Evolutionary conservation across 192 early-diverging fungal species (phyloP).

Genomic region (Rhizophagus prolifer): DNA sequence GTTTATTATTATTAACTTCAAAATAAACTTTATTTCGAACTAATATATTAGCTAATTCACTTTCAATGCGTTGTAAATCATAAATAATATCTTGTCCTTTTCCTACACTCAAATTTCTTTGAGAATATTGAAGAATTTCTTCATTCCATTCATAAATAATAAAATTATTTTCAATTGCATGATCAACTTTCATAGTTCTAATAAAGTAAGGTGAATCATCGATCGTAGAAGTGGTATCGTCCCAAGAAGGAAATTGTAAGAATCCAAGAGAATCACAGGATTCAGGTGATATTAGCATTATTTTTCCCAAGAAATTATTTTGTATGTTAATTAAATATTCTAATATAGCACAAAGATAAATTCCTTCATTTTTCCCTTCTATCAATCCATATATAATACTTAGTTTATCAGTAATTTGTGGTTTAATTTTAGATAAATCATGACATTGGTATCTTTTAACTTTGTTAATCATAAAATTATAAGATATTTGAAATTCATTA

Average conservation of each 20-base stretch:
- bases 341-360: constrained; percentile 21
- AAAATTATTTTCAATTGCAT: not conserved
- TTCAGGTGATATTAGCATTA: not conserved
- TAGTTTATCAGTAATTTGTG: not conserved
- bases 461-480: constrained; percentile 16
- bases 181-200: not conserved
- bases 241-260: not conserved
- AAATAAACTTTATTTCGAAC: constrained; percentile 17
- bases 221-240: not conserved
- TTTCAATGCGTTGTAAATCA: constrained; percentile 28
- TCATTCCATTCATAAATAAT: constrained; percentile 23
- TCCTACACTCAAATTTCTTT: constrained; percentile 21
- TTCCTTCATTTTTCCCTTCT: not conserved
- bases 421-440: not conserved
- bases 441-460: constrained; percentile 30
- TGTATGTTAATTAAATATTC: constrained; percentile 26
- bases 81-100: constrained; percentile 21
- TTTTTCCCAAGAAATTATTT: constrained; percentile 28
- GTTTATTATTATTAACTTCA: not conserved
- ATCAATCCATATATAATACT: constrained; percentile 11
- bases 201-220: not conserved
- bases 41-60: constrained; percentile 2
- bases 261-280: constrained; percentile 19
- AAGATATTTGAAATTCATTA: constrained; percentile 14
- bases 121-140: constrained; percentile 20